Conservation (phyloP, 176 grass and related monocot genomes). For the Carex littledalei region DNA sequence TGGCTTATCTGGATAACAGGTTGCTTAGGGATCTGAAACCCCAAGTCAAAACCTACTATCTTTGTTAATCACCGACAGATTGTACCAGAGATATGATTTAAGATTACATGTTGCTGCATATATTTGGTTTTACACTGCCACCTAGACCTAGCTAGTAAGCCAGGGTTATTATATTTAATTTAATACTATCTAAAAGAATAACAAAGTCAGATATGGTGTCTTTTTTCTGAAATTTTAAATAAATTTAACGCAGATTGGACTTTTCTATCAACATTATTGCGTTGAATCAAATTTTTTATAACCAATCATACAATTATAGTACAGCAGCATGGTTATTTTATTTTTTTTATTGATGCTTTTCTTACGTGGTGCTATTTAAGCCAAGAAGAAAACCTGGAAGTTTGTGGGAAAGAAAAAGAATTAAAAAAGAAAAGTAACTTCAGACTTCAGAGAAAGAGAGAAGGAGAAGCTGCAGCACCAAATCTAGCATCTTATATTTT, state of each 20-base stretch:
- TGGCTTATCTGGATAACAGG: background rate
- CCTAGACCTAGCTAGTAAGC: background rate
- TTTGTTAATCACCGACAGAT: background rate
- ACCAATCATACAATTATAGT: background rate
- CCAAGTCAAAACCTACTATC: background rate
- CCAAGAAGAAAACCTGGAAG: background rate
- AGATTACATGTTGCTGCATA: background rate
- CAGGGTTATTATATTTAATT: background rate
- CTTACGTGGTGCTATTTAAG: background rate
- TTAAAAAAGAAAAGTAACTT: background rate
- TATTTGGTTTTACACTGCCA: background rate
- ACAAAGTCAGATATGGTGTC: constrained; percentile 1
- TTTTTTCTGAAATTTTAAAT: constrained; percentile 13
- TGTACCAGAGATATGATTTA: constrained; percentile 1
- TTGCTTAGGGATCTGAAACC: background rate
- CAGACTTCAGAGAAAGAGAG: background rate
- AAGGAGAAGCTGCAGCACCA: background rate
- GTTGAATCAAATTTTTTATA: background rate
- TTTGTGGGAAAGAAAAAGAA: background rate
- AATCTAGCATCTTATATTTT: background rate
- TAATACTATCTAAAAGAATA: background rate
- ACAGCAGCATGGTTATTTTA: background rate
- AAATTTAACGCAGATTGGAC: background rate
- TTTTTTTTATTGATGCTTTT: background rate
- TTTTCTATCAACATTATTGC: background rate